These are phyloP conservation scores for Scutellaria minor DNA, from an alignment of 257 asterid genomes.

Conservation along the genomic window DNA sequence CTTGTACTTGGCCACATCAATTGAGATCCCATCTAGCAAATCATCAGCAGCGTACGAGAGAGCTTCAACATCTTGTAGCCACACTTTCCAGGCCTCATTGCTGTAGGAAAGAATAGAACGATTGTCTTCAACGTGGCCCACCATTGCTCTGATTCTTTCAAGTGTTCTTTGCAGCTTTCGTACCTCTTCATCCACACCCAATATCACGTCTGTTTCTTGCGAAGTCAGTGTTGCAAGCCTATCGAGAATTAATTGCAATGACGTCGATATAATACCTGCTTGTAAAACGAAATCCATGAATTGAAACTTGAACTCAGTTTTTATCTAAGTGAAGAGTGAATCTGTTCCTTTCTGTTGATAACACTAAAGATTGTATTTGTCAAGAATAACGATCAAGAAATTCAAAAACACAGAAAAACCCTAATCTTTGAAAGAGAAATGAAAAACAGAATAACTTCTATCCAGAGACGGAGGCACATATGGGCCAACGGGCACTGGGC, in stretches of 20 bases:
- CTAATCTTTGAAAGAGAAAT: too few relatives aligned
- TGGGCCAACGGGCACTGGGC: too few relatives aligned
- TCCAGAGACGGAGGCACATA: too few relatives aligned
- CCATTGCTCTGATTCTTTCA: slow-evolving; percentile 38
- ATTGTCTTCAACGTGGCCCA: slow-evolving; percentile 36
- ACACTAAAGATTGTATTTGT: too few relatives aligned
- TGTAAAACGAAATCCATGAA: slow-evolving; percentile 37
- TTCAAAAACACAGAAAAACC: too few relatives aligned
- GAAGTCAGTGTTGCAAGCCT: slow-evolving; percentile 33
- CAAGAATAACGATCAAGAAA: too few relatives aligned
- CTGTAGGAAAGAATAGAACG: slow-evolving; percentile 22
- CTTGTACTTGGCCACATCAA: slow-evolving; percentile 22
- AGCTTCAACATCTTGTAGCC: slow-evolving; percentile 39
- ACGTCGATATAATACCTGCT: slow-evolving; percentile 42
- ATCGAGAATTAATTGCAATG: slow-evolving; percentile 39
- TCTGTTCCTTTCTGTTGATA: too few relatives aligned
- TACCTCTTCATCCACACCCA: slow-evolving; percentile 34
- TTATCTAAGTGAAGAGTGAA: too few relatives aligned
- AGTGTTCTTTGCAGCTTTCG: slow-evolving; percentile 43
- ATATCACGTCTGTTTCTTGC: slow-evolving; percentile 29
- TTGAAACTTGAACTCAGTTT: not conserved
- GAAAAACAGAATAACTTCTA: too few relatives aligned
- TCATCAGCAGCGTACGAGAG: slow-evolving; percentile 42
- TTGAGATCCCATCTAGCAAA: slow-evolving; percentile 37
- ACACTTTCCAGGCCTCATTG: slow-evolving; percentile 44